phyloP scores from a whole-genome alignment of 805 yeast genomes.

The Yamadazyma scolyti region DNA sequence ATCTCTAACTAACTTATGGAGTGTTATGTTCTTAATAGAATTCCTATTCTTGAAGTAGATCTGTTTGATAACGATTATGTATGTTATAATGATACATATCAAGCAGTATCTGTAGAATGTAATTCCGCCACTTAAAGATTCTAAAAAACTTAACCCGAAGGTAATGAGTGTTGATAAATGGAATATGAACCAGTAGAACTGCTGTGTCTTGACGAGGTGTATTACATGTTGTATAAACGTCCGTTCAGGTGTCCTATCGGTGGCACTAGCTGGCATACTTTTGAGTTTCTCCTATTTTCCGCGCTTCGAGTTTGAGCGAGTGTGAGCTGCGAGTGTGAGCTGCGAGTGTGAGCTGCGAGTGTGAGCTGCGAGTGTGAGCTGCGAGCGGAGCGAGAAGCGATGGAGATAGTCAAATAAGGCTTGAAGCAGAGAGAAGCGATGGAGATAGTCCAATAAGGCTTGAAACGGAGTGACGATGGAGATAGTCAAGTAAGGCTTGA shows the following conservation, averaged over 20 bases:
- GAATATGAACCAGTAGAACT: constrained; percentile 69
- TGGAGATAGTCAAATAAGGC: too few relatives aligned
- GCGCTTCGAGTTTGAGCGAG: too few relatives aligned
- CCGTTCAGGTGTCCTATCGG: background rate
- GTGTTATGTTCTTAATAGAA: constrained; percentile 5
- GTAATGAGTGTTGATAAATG: constrained; percentile 49
- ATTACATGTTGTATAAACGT: background rate
- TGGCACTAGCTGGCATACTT: background rate
- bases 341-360: too few relatives aligned
- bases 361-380: too few relatives aligned
- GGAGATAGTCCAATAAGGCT: too few relatives aligned
- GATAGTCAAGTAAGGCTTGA: too few relatives aligned
- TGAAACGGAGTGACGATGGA: too few relatives aligned
- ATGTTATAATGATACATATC: constrained; percentile 54
- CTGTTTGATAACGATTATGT: constrained; percentile 60
- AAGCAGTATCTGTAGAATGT: constrained; percentile 34
- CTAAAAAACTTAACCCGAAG: constrained; percentile 35
- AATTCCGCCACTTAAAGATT: constrained; percentile 32
- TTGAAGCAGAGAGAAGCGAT: too few relatives aligned
- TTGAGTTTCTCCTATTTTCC: too few relatives aligned
- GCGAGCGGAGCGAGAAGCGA: too few relatives aligned
- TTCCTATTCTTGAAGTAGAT: constrained; percentile 35
- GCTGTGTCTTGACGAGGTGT: constrained; percentile 40
- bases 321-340: background rate
- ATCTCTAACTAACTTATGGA: constrained; percentile 22